Evolutionary conservation across 1,284 basidiomycete species (phyloP), one percentile per base, ranked within the genome.

Genomic region (Phellopilus nigrolimitatus): DNA sequence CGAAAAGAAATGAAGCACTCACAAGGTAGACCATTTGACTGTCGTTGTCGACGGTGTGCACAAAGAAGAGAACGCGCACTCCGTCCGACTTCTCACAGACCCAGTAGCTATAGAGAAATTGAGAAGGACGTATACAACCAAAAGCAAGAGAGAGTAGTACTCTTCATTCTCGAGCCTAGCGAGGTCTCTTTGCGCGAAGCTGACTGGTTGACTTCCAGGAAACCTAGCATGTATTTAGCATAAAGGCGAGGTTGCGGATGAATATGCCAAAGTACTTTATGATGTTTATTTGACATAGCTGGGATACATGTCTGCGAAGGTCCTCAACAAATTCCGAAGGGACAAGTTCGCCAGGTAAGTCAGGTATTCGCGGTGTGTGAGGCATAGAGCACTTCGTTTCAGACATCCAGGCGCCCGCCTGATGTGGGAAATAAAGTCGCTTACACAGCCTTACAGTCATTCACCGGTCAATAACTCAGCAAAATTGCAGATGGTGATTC

Each of bases 51-150:
- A 91, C 79, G 17, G 91, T 88, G 36, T 86, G 78, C 45, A 99
- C 78, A 54, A 97, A 74, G 42, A 98, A 79, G 38, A 99, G 74
- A 27, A 99, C 91, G 37, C 97, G 82, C 48, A 98, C 71, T 2
- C 97, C 97, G 64, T 99, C 97, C n/a, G 94, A 97, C 73, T 99
- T 99, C 71, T 99, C 97, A 71, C 94, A 97, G 25, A 99, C 95
- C 95, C 95, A 99, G 66, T 90, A 99, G 66, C 93, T 97, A 61
- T 31, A 30, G 31, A 25, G 24, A 43, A 21, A 7, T 34, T 22
- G 38, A 46, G 42, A 36, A 48, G 39, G 30, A 31, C 41, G 54
- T 45, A 28, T 15, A 34, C 15, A 27, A 17, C 41, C 27, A 42
- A 24, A 13, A 21, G 8, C 19, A 15, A 33, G n/a, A 27, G 8